Base-by-base conservation (phyloP, 1,139 yeast species). In the Pneumocystis sp. region DNA sequence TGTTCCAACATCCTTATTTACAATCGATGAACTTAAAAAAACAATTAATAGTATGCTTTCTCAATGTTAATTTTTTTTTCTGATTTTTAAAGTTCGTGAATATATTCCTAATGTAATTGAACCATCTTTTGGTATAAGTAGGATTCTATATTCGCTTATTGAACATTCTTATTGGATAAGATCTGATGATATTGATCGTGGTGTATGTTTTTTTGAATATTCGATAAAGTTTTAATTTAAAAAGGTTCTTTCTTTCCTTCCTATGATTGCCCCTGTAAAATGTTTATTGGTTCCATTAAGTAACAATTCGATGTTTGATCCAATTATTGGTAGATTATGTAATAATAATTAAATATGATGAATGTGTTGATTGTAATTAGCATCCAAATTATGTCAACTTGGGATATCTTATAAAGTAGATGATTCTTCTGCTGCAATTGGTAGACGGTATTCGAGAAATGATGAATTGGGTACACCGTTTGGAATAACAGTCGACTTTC, bases 381-480 rank as follows among this genome's bases (percentile, higher is more conserved):
- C 93, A 65, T 78, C 83, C 66, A 80, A 79, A 68, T 83, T 95
- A 75, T 88, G 95, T 78, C 80, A 81, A 71, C 85, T 85, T 70
- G 95, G 90, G 75, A 85, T 95, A 72, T 95, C 97, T 70, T 89
- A 91, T 82, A 93, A 91, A 82, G 86, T 91, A 67, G 99, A 95
- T 76, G 98, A 95, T 76, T 90, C 97, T 21, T 87, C 96, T 73
- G 97, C 96, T 45, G 89, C 97, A 40, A 93, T 95, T 73, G 99
- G 99, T 80, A 89, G 91, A 81, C 87, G 99, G 80, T 95, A 95
- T 74, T 91, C 98, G 69, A 89, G 99, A 81, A 95, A 95, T 77
- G 99, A 95, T 77, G 99, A 95, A 80, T 84, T 95, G 76, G 99
- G 99, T 77, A 95, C 98, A 67, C 98, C 99, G 72, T 95, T 93